These are phyloP conservation scores for Salicornia ramosissima DNA, from an alignment of 148 eudicot genomes.

Conservation along the genomic window DNA sequence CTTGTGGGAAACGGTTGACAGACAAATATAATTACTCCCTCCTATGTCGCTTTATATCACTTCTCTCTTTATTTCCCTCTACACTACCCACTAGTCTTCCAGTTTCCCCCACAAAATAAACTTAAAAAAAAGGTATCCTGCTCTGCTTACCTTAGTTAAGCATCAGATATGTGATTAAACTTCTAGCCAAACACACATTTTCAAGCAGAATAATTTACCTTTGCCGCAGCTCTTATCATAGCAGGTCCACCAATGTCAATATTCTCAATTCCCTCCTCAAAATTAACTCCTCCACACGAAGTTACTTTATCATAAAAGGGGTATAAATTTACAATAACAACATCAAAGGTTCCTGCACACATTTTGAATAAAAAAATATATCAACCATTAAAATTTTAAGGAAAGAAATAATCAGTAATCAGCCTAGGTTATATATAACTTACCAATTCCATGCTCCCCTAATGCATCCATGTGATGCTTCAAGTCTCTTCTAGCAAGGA, in stretches of 20 bases:
- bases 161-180: background rate
- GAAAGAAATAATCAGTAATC: background rate
- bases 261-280: slow-evolving; percentile 96
- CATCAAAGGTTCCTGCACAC: slow-evolving; percentile 72
- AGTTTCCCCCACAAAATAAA: too few relatives aligned
- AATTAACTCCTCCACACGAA: slow-evolving; percentile 54
- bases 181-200: background rate
- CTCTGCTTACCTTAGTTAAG: background rate
- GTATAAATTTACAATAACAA: slow-evolving; percentile 92
- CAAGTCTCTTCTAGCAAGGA: slow-evolving; percentile 93
- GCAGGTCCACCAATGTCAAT: slow-evolving; percentile 99
- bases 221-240: slow-evolving; percentile 99
- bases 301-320: slow-evolving; percentile 95
- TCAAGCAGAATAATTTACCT: slow-evolving; percentile 44
- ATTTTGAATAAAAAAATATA: slow-evolving; percentile 11
- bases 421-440: slow-evolving; percentile 20
- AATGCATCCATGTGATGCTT: slow-evolving; percentile 94
- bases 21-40: too few relatives aligned
- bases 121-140: too few relatives aligned
- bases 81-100: too few relatives aligned
- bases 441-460: slow-evolving; percentile 73
- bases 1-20: too few relatives aligned
- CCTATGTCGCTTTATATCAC: too few relatives aligned
- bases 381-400: background rate
- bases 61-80: too few relatives aligned